These are phyloP conservation scores for Phialophora chinensis DNA, from an alignment of 2,329 filamentous ascomycete genomes.

Conservation along the genomic window DNA sequence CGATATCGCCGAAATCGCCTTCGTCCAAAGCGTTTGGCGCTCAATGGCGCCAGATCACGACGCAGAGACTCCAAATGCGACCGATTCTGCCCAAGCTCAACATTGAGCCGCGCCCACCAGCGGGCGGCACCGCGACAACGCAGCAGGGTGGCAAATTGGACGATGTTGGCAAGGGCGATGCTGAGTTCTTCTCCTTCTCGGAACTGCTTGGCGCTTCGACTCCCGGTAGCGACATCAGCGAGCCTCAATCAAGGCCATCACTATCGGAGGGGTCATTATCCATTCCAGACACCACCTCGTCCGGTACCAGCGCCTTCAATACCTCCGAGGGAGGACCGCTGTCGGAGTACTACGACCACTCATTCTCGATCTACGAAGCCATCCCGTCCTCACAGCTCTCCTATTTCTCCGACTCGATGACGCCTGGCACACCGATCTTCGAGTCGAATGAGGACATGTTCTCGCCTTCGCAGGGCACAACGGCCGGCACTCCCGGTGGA, in stretches of 20 bases:
- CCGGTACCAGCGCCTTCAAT: conserved; percentile 42
- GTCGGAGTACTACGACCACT: conserved; percentile 77
- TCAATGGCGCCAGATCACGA: conserved; percentile 38
- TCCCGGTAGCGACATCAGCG: conserved; percentile 37
- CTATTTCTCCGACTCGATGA: conserved; percentile 37
- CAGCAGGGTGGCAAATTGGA: neutral
- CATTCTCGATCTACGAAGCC: conserved; percentile 72
- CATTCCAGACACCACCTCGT: conserved; percentile 32
- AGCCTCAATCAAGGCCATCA: conserved; percentile 35
- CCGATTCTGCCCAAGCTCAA: conserved; percentile 38
- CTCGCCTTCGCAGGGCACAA: conserved; percentile 20
- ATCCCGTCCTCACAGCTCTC: conserved; percentile 66
- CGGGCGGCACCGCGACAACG: conserved; percentile 1
- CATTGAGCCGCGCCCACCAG: conserved; percentile 26
- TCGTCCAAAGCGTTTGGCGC: conserved; percentile 32
- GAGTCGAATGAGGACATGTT: conserved; percentile 40
- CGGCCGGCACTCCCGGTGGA: conserved; percentile 27
- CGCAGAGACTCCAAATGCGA: conserved; percentile 38
- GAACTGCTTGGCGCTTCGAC: conserved; percentile 35
- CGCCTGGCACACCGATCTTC: conserved; percentile 38
- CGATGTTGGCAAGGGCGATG: conserved; percentile 30
- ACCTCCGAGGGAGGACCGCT: conserved; percentile 42
- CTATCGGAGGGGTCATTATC: conserved; percentile 30
- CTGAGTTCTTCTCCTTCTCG: conserved; percentile 36
- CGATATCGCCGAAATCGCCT: conserved; percentile 18